Evolutionary conservation across 2,329 filamentous ascomycete species (phyloP).

Genomic region (Aphanoascus verrucosus): DNA sequence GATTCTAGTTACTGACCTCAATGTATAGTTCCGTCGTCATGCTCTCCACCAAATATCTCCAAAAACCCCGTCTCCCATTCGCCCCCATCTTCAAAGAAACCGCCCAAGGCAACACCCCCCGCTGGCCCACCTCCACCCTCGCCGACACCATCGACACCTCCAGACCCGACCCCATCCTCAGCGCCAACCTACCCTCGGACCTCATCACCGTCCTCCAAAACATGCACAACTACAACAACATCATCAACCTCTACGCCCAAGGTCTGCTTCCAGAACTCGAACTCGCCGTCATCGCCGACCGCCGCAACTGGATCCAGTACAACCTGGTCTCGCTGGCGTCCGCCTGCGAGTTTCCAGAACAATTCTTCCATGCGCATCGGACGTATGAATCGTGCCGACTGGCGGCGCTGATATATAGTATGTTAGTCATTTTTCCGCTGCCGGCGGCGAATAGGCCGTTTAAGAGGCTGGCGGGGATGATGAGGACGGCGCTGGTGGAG

Average conservation of each 20-base stretch:
- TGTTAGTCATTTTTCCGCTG: conserved; percentile 33
- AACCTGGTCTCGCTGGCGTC: conserved; percentile 26
- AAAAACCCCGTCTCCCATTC: conserved; percentile 20
- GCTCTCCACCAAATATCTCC: conserved; percentile 19
- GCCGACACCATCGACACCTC: neutral
- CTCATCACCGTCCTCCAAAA: conserved; percentile 17
- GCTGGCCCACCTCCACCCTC: conserved; percentile 15
- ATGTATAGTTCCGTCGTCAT: conserved; percentile 19
- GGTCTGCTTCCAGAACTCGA: conserved; percentile 16
- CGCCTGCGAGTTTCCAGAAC: conserved; percentile 17
- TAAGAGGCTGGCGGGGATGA: conserved; percentile 20
- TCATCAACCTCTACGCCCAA: conserved; percentile 19
- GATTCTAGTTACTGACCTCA: neutral
- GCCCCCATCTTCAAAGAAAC: conserved; percentile 19
- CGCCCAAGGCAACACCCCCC: conserved; percentile 15
- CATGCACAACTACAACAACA: conserved; percentile 22
- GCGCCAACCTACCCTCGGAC: conserved; percentile 7
- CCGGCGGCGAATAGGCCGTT: conserved; percentile 31
- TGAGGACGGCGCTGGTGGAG: conserved; percentile 22
- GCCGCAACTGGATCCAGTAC: conserved; percentile 33
- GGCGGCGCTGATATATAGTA: conserved; percentile 28
- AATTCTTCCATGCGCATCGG: conserved; percentile 12
- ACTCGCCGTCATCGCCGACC: conserved; percentile 22
- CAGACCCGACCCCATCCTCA: conserved; percentile 5
- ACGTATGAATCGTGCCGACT: conserved; percentile 31